Evolutionary conservation across 2,329 filamentous ascomycete genomes (phyloP), one percentile per base, ranked within the genome.

Genomic region (Sclerotinia sclerotiorum): DNA sequence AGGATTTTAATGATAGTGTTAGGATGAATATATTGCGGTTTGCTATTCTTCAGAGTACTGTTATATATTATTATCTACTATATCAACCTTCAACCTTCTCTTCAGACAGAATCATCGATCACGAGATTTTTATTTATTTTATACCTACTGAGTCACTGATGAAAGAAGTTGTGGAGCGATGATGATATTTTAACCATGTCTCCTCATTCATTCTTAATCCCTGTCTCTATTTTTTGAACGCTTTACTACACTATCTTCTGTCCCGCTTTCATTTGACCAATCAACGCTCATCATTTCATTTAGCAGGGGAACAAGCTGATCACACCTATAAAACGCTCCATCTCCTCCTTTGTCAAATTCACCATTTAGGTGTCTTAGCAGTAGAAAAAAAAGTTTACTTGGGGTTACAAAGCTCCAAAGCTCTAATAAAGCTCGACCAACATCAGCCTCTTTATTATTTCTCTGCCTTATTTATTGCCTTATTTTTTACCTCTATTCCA

Each of bases 311-410:
- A 49, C 42, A 61, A 61, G 44, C 42, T 48, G 42, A 49, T 49
- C 27, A 61, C 58, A 61, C 44, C 44, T 61, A 61, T 61, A 61
- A 61, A 61, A 61, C 44, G 58, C 27, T 29, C 44, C 58, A 48
- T 61, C 58, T 61, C 44, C 58, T 61, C 58, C 58, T 49, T 61
- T 61, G 27, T 61, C 24, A 24, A 48, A 19, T 49, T 48, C 58
- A 61, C 11, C 29, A 49, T 55, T 67, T 67, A 27, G 39, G 39
- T n/a, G 32, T 51, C 62, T 24, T 52, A 49, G 35, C 39, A 24
- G 63, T 48, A 44, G 52, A 46, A 32, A 42, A 35, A 35, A 35
- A 35, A 10, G 35, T 35, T 35, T 35, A 5, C 35, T 8, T 10
- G 6, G 35, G 35, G 35, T 35, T 35, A 35, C 35, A 35, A 35